Base-by-base conservation (phyloP, 768 basidiomycete species). In the Suillus americanus region DNA sequence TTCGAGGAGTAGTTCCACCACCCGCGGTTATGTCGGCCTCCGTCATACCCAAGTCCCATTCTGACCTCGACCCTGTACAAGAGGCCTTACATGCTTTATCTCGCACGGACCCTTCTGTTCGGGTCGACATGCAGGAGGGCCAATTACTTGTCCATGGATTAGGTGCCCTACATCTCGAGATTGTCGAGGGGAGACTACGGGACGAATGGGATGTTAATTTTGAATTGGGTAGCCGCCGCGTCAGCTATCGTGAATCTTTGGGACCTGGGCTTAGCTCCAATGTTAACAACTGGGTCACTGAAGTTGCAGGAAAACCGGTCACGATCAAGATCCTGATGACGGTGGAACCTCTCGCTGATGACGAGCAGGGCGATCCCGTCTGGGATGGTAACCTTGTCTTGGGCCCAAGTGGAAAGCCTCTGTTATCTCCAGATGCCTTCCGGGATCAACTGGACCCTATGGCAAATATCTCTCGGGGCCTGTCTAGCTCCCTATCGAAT, bases 101-200 rank as follows among this genome's bases (percentile, higher is more conserved):
- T 20, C 89, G 94, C n/a, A 95, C 94, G 1, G 94, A 95, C 71
- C 94, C 94, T n/a, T 94, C 92, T 0, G 85, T 94, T 35, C 88
- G 94, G 23, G 80, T 88, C 37, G 94, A 94, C 62, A 78, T 80
- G 3, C 88, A 91, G 62, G 94, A 95, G 67, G 94, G 92, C 1
- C 94, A 95, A 70, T 79, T 93, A 40, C 82, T 95, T 37, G 82
- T 93, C 1, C 91, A 95, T 68, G 93, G 93, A 2, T 85, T 95
- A 48, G 94, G 94, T 16, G 86, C 90, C 37, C 82, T 95, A 14
- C 94, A 95, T 72, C 83, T 95, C n/a, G 94, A 95, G 75, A 94
- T 95, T 62, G 82, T 94, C 12, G 91, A 92, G 75, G 85, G 87
- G n/a, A 84, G 94, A 50, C 79, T 95, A 33, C 82, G 80, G 61